Conservation (phyloP, 495 filamentous ascomycete species). For the Aspergillus nidulans region DNA sequence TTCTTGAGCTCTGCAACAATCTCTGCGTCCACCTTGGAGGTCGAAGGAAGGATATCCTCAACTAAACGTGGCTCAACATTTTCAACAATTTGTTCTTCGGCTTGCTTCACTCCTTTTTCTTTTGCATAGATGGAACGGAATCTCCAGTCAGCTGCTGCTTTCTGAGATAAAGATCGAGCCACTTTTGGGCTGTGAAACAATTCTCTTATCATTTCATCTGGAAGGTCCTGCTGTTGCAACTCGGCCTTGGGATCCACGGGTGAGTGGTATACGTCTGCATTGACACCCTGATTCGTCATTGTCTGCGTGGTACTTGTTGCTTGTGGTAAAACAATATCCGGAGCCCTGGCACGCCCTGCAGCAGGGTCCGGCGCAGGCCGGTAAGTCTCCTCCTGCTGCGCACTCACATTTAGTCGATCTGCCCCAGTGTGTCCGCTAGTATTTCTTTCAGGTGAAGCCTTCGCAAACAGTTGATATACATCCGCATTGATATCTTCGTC, state of each 20-base stretch:
- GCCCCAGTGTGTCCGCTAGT: conserved; percentile 14
- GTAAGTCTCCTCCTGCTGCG: conserved; percentile 58
- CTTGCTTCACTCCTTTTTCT: neutral
- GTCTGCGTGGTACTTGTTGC: conserved; percentile 42
- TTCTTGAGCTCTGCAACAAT: conserved; percentile 16
- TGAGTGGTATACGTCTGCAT: conserved; percentile 55
- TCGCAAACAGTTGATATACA: conserved; percentile 45
- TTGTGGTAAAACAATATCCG: conserved; percentile 58
- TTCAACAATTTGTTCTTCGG: neutral
- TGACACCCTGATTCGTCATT: conserved; percentile 39
- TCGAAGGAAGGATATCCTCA: conserved; percentile 20
- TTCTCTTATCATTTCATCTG: conserved; percentile 55
- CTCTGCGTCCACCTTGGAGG: conserved; percentile 7
- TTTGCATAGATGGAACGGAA: neutral
- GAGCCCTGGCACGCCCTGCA: conserved; percentile 50
- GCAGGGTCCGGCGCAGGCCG: conserved; percentile 40
- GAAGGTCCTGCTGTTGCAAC: conserved; percentile 34
- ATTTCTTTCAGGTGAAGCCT: neutral
- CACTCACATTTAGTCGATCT: conserved; percentile 32
- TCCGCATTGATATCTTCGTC: conserved; percentile 52
- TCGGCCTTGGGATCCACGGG: conserved; percentile 20
- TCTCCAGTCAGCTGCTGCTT: conserved; percentile 16
- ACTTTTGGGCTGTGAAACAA: conserved; percentile 59
- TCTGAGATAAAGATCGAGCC: conserved; percentile 47
- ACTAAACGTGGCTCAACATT: conserved; percentile 20